phyloP scores from a whole-genome alignment of 305 asterid species.

The Fraxinus platypoda region DNA sequence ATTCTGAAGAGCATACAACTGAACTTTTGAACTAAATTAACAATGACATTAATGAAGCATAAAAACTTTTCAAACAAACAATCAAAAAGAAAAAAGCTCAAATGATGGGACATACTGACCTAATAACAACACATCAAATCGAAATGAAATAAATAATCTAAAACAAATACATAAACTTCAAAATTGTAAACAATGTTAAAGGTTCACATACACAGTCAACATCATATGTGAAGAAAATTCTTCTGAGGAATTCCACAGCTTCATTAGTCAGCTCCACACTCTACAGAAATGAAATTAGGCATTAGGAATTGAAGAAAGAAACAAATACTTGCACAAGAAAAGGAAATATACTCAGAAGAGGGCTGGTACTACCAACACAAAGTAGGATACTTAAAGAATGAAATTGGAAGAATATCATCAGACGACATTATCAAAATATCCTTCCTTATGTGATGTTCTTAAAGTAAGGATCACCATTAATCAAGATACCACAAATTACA shows the following conservation, averaged over 20 bases:
- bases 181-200: neutral
- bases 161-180: slow-evolving; percentile 15
- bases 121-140: neutral
- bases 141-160: neutral
- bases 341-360: neutral
- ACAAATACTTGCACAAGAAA: slow-evolving; percentile 11
- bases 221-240: slow-evolving; percentile 69
- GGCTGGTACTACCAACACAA: neutral
- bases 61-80: neutral
- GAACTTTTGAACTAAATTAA: neutral
- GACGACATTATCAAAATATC: slow-evolving; percentile 4
- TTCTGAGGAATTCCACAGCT: slow-evolving; percentile 79
- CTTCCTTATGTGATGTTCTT: neutral
- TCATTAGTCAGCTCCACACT: slow-evolving; percentile 92
- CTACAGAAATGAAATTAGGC: slow-evolving; percentile 44
- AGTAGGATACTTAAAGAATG: neutral
- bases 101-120: slow-evolving; percentile 10
- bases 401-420: slow-evolving; percentile 13
- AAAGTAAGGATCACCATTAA: neutral
- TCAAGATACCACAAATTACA: neutral
- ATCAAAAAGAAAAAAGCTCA: slow-evolving; percentile 1
- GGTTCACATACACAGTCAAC: slow-evolving; percentile 66
- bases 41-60: slow-evolving; percentile 5
- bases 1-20: neutral
- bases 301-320: slow-evolving; percentile 25